phyloP scores from a whole-genome alignment of 202 grass and related monocot species.

The Carex arenaria region DNA sequence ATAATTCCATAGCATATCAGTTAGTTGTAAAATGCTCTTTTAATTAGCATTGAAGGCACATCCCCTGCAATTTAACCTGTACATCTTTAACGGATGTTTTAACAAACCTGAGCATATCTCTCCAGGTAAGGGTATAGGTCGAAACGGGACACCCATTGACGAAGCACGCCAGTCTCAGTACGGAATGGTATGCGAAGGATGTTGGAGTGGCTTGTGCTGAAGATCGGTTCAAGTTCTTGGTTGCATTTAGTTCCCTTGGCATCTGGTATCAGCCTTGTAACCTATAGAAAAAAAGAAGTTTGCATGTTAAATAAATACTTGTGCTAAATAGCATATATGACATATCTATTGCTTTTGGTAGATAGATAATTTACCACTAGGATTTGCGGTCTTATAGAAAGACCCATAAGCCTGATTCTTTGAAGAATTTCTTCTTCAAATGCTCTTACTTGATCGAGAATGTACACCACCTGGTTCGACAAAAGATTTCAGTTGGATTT shows the following conservation, averaged over 20 bases:
- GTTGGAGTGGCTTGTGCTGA: slow-evolving; percentile 58
- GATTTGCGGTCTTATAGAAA: slow-evolving; percentile 78
- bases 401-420: slow-evolving; percentile 80
- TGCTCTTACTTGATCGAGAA: slow-evolving; percentile 89
- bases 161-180: slow-evolving; percentile 57
- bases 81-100: background rate
- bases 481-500: slow-evolving; percentile 13
- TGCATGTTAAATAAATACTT: background rate
- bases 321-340: background rate
- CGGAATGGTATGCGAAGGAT: slow-evolving; percentile 87
- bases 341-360: slow-evolving; percentile 4
- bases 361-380: slow-evolving; percentile 65
- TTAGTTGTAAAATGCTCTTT: slow-evolving; percentile 7
- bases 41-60: background rate
- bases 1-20: background rate
- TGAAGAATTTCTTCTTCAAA: slow-evolving; percentile 87
- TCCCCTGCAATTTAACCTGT: background rate
- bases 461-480: slow-evolving; percentile 73
- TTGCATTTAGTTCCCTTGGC: slow-evolving; percentile 86
- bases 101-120: slow-evolving; percentile 86
- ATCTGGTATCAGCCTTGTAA: slow-evolving; percentile 96
- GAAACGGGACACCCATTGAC: slow-evolving; percentile 89
- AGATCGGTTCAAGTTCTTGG: slow-evolving; percentile 73
- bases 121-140: slow-evolving; percentile 93
- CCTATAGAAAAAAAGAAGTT: slow-evolving; percentile 27